These are phyloP conservation scores for Thecaphora thlaspeos DNA, from an alignment of 1,284 basidiomycete species.

Conservation along the genomic window DNA sequence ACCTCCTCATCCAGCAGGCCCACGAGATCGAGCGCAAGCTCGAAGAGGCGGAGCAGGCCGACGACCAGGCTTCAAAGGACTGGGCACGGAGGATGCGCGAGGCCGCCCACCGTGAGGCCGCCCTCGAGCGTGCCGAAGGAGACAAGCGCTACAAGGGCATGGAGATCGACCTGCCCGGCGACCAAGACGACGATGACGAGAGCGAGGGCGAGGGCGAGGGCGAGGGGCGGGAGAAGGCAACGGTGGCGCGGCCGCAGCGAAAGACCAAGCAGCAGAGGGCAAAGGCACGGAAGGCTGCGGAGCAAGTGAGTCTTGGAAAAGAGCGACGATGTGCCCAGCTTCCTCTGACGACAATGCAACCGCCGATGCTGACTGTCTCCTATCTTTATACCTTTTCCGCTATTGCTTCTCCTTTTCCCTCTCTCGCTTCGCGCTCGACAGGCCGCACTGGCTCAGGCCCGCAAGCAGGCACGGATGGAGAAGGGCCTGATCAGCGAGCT, in stretches of 20 bases:
- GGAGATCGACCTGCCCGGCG: constrained; percentile 22
- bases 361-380: no score
- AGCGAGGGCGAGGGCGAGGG: constrained; percentile 18
- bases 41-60: constrained; percentile 63
- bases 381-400: neutral
- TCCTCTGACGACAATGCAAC: no score
- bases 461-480: constrained; percentile 31
- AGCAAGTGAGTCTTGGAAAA: constrained; percentile 8
- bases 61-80: constrained; percentile 6
- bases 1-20: constrained; percentile 72
- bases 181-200: constrained; percentile 3
- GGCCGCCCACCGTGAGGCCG: constrained; percentile 17
- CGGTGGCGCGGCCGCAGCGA: constrained; percentile 21
- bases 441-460: constrained; percentile 10
- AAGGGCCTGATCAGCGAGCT: constrained; percentile 29
- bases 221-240: constrained; percentile 4
- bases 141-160: constrained; percentile 25
- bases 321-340: no score
- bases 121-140: constrained; percentile 12
- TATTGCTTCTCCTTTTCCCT: neutral
- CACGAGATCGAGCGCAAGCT: constrained; percentile 68
- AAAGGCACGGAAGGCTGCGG: constrained; percentile 12
- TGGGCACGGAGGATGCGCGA: constrained; percentile 12
- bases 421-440: constrained; percentile 1
- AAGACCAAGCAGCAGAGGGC: constrained; percentile 43